phyloP scores from a whole-genome alignment of 192 early-diverging fungal genomes.

The Mortierella alpina region DNA sequence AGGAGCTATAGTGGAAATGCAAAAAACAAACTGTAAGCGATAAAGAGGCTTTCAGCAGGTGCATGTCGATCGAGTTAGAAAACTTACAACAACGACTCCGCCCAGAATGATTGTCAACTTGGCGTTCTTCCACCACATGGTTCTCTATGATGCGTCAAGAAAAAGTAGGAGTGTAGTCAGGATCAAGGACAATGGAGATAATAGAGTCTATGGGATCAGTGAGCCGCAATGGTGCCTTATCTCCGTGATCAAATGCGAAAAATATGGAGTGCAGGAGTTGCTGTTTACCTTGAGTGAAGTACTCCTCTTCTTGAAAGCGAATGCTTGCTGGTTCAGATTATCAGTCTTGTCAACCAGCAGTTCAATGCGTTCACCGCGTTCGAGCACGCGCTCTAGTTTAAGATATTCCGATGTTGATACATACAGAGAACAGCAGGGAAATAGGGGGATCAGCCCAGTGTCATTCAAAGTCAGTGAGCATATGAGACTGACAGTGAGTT shows the following conservation, averaged over 20 bases:
- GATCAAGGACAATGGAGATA: background rate
- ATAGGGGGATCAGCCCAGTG: slow-evolving; percentile 2
- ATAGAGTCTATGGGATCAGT: background rate
- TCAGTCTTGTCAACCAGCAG: slow-evolving; percentile 92
- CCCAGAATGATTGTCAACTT: slow-evolving; percentile 80
- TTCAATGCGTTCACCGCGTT: slow-evolving; percentile 90
- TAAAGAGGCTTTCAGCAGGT: background rate
- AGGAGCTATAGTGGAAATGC: slow-evolving; percentile 61
- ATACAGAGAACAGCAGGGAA: background rate
- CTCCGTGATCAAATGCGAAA: background rate
- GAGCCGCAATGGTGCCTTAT: too few relatives aligned
- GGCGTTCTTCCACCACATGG: slow-evolving; percentile 96
- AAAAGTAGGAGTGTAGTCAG: background rate
- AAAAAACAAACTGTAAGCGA: background rate
- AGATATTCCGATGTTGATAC: background rate
- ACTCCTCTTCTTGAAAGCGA: slow-evolving; percentile 89
- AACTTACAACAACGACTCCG: slow-evolving; percentile 64
- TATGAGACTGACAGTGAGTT: background rate
- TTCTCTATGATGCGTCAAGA: slow-evolving; percentile 52
- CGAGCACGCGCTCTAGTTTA: slow-evolving; percentile 80
- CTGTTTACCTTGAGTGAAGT: slow-evolving; percentile 74
- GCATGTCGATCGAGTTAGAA: background rate
- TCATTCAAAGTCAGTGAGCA: background rate
- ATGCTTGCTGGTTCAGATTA: slow-evolving; percentile 84
- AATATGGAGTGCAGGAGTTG: background rate